phyloP scores from a whole-genome alignment of 441 rosid species.

The Isatis lusitanica region DNA sequence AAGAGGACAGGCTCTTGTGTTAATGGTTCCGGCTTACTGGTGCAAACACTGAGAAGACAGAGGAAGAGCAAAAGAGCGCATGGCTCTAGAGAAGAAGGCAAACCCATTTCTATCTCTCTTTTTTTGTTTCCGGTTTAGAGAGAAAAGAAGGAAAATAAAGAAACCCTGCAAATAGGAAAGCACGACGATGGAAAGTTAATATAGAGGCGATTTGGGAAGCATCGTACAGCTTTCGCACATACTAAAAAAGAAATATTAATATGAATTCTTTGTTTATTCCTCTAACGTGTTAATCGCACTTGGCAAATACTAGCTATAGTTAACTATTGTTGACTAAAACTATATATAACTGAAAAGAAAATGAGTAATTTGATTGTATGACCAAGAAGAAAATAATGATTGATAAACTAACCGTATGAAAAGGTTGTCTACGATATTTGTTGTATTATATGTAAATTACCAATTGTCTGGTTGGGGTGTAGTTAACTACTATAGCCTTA shows the following conservation, averaged over 20 bases:
- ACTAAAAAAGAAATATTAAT: not conserved
- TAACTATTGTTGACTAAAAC: no score
- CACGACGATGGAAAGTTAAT: not conserved
- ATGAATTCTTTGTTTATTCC: no score
- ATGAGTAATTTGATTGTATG: no score
- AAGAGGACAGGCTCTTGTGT: slow-evolving; percentile 17
- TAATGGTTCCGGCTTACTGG: not conserved
- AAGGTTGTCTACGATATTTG: no score
- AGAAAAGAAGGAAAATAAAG: not conserved
- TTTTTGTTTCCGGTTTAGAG: not conserved
- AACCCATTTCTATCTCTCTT: slow-evolving; percentile 1
- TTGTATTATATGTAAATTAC: no score
- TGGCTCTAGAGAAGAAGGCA: not conserved
- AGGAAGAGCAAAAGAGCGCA: not conserved
- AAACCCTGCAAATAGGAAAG: not conserved
- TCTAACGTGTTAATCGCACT: no score
- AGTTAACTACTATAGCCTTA: no score
- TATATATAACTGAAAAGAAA: no score
- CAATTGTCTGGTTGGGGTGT: no score
- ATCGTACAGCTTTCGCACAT: not conserved
- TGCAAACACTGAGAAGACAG: not conserved
- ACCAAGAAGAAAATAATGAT: no score
- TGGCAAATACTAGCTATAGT: no score
- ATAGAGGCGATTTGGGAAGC: not conserved
- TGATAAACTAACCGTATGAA: no score